These are phyloP conservation scores for Hamiltosporidium tvaerminnensis DNA, from an alignment of 371 early-diverging fungal genomes.

Conservation along the genomic window DNA sequence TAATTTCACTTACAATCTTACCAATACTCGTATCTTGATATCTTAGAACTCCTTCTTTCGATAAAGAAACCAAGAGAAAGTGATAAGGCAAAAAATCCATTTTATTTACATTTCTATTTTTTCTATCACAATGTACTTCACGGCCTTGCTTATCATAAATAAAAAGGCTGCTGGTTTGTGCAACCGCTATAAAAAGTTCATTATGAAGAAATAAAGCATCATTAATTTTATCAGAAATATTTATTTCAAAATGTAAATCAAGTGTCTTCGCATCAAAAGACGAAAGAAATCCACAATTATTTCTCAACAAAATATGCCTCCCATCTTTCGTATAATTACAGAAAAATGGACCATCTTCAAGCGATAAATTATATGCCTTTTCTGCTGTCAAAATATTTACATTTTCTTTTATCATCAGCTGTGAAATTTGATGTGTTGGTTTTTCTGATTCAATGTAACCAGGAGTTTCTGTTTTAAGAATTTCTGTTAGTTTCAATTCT, in stretches of 20 bases:
- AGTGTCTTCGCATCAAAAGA: constrained; percentile 76
- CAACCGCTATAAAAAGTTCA: constrained; percentile 81
- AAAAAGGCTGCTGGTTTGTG: constrained; percentile 80
- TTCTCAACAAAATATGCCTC: constrained; percentile 57
- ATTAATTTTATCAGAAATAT: constrained; percentile 68
- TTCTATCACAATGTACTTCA: constrained; percentile 74
- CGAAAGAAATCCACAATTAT: constrained; percentile 71
- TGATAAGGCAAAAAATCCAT: constrained; percentile 87
- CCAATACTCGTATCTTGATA: constrained; percentile 93
- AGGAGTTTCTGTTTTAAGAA: constrained; percentile 21
- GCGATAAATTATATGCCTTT: constrained; percentile 34
- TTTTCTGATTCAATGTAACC: constrained; percentile 24
- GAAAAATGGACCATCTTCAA: constrained; percentile 34
- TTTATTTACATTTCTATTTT: constrained; percentile 63
- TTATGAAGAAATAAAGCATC: constrained; percentile 70
- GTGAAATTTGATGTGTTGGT: constrained; percentile 19
- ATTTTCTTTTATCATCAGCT: constrained; percentile 30
- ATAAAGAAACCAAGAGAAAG: constrained; percentile 68
- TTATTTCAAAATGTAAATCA: constrained; percentile 63
- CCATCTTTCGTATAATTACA: constrained; percentile 44
- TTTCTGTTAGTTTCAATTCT: not conserved
- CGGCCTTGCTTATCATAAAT: constrained; percentile 80
- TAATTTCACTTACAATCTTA: constrained; percentile 60
- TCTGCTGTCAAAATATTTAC: constrained; percentile 39
- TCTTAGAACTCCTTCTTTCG: constrained; percentile 58